phyloP scores from a whole-genome alignment of 2,329 filamentous ascomycete genomes.

The Phialemoniopsis sp. region DNA sequence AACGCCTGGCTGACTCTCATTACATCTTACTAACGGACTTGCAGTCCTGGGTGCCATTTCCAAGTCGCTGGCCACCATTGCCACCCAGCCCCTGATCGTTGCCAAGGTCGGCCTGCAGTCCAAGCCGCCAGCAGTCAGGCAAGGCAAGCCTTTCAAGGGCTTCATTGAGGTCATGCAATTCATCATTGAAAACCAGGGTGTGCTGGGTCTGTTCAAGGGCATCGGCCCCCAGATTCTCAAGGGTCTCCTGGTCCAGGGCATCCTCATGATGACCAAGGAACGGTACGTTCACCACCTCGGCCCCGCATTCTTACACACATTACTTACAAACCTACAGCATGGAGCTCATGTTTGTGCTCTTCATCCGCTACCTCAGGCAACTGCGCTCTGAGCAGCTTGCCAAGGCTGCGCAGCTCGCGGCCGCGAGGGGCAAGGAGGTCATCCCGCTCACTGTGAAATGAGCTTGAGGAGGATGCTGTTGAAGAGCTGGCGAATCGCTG shows the following conservation, averaged over 20 bases:
- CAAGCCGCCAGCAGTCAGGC: slow-evolving; percentile 75
- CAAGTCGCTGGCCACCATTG: slow-evolving; percentile 86
- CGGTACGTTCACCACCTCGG: slow-evolving; percentile 47
- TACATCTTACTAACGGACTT: not conserved
- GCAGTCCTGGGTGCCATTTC: slow-evolving; percentile 87
- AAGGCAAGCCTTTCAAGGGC: slow-evolving; percentile 88
- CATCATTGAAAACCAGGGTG: slow-evolving; percentile 84
- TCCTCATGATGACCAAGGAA: slow-evolving; percentile 99
- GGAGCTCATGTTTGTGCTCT: slow-evolving; percentile 80
- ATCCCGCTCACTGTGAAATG: slow-evolving; percentile 22
- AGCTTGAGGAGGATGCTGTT: not conserved
- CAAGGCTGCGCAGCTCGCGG: slow-evolving; percentile 60
- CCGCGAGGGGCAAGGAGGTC: slow-evolving; percentile 48
- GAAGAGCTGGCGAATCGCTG: too few species aligned
- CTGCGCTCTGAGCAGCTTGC: slow-evolving; percentile 66
- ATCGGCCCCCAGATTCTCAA: slow-evolving; percentile 93
- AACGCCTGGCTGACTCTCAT: not conserved
- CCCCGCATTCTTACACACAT: not conserved
- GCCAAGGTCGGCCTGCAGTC: slow-evolving; percentile 97
- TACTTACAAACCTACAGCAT: slow-evolving; percentile 48
- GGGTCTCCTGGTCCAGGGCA: slow-evolving; percentile 86
- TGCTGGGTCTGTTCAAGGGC: slow-evolving; percentile 87
- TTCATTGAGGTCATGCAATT: slow-evolving; percentile 95
- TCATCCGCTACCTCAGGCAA: slow-evolving; percentile 77
- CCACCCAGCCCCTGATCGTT: slow-evolving; percentile 92